Evolutionary conservation across 108 stramenopile genomes (phyloP), one percentile per base, ranked within the genome.

Genomic region (Discostella stelligeroides): DNA sequence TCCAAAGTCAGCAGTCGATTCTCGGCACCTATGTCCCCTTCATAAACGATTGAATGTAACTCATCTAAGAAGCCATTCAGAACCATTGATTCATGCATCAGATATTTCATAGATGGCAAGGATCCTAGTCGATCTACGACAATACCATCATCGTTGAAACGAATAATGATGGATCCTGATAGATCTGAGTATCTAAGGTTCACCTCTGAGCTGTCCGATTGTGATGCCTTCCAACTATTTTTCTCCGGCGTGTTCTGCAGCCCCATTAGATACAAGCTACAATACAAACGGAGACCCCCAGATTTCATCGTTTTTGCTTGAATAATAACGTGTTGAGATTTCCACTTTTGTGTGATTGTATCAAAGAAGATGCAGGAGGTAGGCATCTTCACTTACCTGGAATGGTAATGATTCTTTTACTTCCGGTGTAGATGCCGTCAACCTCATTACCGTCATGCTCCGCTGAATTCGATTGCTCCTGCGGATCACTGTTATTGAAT

Each of bases 231-330:
- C 91, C 91, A 92, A n/a, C 84, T 60, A 10, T 68, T 60, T 27
- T 53, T 45, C 40, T 92, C 87, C 3, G 91, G 91, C 38, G 87
- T 90, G 66, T 92, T 92, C 66, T 87, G 86, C 68, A 87, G 55
- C 4, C 91, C 91, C 84, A 92, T 82, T n/a, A 89, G 37, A 55
- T 87, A 92, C 54, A 92, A 82, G 62, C 68, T 84, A 41, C 85
- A 74, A 45, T 88, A 90, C 24, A 92, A 57, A 8, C 91, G 70
- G 7, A 89, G 61, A n/a, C 88, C 91, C n/a, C 91, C 91, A 7
- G 75, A 77, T 68, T 92, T 92, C 68, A 92, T 65, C 15, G 85
- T 78, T 84, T 87, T 76, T 9, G 84, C 89, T 73, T 47, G 7
- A 14, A 58, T 43, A 25, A 29, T 42, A 29, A 34, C 21, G 12